Conservation (phyloP, 164 flowering plant genomes). For the Vitis rotundifolia region DNA sequence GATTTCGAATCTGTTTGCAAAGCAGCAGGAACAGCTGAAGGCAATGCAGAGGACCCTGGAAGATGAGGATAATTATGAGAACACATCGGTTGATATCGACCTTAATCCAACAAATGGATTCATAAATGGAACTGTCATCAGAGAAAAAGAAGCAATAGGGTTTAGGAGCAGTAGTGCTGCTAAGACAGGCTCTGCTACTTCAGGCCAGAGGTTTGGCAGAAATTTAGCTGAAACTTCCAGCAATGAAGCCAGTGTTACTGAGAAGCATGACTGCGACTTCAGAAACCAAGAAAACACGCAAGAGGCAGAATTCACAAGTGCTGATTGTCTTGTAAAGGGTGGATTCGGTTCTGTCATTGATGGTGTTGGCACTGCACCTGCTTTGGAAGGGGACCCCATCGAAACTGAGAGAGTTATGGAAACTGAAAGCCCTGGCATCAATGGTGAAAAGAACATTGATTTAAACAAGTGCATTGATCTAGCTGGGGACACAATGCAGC, state of each 20-base stretch:
- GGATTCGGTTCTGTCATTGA: conserved; percentile 86
- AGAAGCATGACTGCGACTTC: conserved; percentile 77
- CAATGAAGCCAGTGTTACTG: conserved; percentile 74
- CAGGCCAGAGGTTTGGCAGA: conserved; percentile 44
- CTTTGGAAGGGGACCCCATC: conserved; percentile 43
- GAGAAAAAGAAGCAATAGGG: conserved; percentile 24
- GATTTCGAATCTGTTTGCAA: conserved; percentile 66
- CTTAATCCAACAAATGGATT: conserved; percentile 31
- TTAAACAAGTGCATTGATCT: conserved; percentile 32
- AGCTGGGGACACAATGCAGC: conserved; percentile 72
- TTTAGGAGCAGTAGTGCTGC: conserved; percentile 22
- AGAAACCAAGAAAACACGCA: conserved; percentile 73
- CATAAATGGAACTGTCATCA: conserved; percentile 12
- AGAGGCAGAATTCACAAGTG: conserved; percentile 71
- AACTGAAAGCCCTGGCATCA: conserved; percentile 60
- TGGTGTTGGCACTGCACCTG: conserved; percentile 58
- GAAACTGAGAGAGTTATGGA: conserved; percentile 72
- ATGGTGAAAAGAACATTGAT: conserved; percentile 34
- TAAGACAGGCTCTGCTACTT: conserved; percentile 49
- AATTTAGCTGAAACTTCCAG: conserved; percentile 38
- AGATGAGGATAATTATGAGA: conserved; percentile 88
- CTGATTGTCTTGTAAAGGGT: conserved; percentile 45
- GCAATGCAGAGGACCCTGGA: conserved; percentile 94
- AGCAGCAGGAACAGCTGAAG: conserved; percentile 96
- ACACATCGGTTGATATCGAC: conserved; percentile 59